Conservation (phyloP, 305 asterid genomes). For the Plantago lanceolata region DNA sequence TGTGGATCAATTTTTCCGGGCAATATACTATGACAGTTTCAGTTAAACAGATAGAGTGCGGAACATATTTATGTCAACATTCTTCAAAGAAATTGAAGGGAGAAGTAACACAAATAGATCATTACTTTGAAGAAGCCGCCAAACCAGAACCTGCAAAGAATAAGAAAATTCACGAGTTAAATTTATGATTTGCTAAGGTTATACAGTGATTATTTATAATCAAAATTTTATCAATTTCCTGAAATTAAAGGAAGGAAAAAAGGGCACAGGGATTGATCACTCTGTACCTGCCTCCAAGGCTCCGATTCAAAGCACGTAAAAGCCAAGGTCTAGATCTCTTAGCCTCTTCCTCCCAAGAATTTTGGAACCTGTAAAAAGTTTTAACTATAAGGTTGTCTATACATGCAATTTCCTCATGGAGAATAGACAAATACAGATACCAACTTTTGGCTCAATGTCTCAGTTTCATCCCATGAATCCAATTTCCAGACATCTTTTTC, state of each 20-base stretch:
- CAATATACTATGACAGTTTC: conserved; percentile 1
- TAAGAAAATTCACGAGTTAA: conserved; percentile 21
- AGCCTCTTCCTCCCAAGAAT: conserved; percentile 75
- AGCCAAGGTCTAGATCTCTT: conserved; percentile 82
- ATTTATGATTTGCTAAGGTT: no score
- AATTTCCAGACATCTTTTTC: conserved; percentile 89
- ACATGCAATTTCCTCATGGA: conserved; percentile 19
- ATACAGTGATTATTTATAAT: no score
- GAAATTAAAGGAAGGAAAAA: no score
- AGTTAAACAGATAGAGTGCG: no score
- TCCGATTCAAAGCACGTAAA: conserved; percentile 71
- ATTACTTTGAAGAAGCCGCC: conserved; percentile 64
- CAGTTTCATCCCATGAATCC: conserved; percentile 84
- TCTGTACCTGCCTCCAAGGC: conserved; percentile 86
- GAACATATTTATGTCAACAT: no score
- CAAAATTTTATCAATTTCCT: no score
- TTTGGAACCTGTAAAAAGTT: conserved; percentile 56
- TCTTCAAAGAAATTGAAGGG: no score
- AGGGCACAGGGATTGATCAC: no score
- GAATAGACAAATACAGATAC: conserved; percentile 33
- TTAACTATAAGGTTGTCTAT: conserved; percentile 4
- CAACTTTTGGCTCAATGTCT: conserved; percentile 66
- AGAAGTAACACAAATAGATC: conserved; percentile 30
- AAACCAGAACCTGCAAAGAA: conserved; percentile 48
- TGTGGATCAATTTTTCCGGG: neutral